phyloP scores from a whole-genome alignment of 192 early-diverging fungal species.

The Gamsiella multidivaricata region DNA sequence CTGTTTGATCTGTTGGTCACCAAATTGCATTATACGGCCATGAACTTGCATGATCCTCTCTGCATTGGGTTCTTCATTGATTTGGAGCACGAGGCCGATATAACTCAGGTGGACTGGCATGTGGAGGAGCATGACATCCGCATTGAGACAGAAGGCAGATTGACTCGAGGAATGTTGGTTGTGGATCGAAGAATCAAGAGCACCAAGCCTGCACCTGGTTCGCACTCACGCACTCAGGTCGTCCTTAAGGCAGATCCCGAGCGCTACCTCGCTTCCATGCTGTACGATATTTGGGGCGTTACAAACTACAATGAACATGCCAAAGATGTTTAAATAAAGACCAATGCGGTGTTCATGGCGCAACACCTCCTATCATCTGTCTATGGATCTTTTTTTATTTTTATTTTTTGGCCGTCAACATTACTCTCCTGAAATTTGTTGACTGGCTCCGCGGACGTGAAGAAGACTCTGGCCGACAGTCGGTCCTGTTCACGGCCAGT shows the following conservation, averaged over 20 bases:
- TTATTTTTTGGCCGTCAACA: background rate
- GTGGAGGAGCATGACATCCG: constrained; percentile 56
- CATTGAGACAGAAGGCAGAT: constrained; percentile 55
- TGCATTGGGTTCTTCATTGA: constrained; percentile 55
- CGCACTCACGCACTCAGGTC: constrained; percentile 9
- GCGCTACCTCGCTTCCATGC: constrained; percentile 36
- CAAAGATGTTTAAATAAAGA: background rate
- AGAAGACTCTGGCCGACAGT: too few species aligned
- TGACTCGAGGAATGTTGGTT: constrained; percentile 60
- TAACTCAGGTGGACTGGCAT: constrained; percentile 40
- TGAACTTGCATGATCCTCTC: constrained; percentile 54
- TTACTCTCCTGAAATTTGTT: too few species aligned
- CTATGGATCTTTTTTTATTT: background rate
- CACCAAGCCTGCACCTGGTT: constrained; percentile 29
- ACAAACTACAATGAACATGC: background rate
- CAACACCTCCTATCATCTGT: background rate
- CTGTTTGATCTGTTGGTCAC: constrained; percentile 23
- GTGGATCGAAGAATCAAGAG: constrained; percentile 35
- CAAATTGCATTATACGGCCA: constrained; percentile 9
- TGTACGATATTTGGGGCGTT: constrained; percentile 47
- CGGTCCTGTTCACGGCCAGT: too few species aligned
- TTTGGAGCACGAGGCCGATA: constrained; percentile 36
- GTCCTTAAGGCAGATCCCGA: constrained; percentile 40
- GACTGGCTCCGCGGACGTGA: too few species aligned
- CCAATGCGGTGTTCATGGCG: too few species aligned